A percentile compares a stretch with the other conserved stretches of the same genome.
Conservation (phyloP, 306 rosid genomes). For the Fagus sylvatica region DNA sequence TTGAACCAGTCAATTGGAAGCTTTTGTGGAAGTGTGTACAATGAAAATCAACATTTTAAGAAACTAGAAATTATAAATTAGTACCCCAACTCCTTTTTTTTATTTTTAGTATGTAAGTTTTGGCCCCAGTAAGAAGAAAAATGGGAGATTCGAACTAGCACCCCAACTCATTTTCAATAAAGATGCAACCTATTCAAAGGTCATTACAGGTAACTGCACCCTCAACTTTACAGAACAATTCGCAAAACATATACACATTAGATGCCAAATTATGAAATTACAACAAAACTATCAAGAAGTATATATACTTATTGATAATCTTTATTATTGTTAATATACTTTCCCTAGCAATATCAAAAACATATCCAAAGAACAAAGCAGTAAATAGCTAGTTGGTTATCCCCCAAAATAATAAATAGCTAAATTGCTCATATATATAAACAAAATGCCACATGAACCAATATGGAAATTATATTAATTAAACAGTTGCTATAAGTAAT, state of each 20-base stretch:
- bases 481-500: no score
- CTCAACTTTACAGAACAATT: background rate
- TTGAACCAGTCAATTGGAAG: background rate
- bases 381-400: background rate
- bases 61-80: background rate
- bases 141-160: background rate
- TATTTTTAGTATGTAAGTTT: no score
- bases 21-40: background rate
- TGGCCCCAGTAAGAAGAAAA: no score
- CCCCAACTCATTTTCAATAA: background rate
- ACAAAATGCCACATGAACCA: background rate
- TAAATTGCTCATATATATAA: background rate
- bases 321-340: no score
- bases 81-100: background rate
- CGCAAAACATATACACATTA: no score
- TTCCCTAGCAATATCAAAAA: no score
- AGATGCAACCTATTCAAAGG: background rate
- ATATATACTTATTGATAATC: no score
- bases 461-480: background rate
- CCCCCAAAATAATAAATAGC: background rate
- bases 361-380: background rate
- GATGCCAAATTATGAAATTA: no score
- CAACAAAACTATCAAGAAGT: no score
- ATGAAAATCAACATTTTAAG: background rate
- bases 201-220: background rate